These are phyloP conservation scores for Cercospora sp. DNA, from an alignment of 2,329 filamentous ascomycete species.

Conservation along the genomic window DNA sequence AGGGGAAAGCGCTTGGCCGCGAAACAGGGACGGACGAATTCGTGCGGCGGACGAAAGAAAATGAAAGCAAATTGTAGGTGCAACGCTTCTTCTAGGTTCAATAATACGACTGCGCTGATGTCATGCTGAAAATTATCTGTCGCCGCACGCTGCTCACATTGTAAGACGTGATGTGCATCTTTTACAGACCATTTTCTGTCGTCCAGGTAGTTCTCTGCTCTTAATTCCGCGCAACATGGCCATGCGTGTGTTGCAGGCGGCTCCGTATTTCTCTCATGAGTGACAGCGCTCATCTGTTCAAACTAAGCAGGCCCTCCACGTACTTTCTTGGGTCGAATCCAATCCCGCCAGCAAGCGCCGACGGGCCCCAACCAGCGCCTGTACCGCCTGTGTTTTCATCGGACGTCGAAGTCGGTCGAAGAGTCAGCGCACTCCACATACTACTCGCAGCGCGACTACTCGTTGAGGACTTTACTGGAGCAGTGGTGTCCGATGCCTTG, in stretches of 20 bases:
- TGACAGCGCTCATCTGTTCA: conserved; percentile 49
- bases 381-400: conserved; percentile 29
- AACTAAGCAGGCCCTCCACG: conserved; percentile 69
- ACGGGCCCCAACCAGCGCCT: conserved; percentile 38
- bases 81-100: not conserved
- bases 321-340: conserved; percentile 75
- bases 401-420: conserved; percentile 25
- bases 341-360: conserved; percentile 68
- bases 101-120: not conserved
- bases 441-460: conserved; percentile 33
- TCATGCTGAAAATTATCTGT: not conserved
- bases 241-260: too few species aligned
- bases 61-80: not conserved
- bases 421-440: conserved; percentile 34
- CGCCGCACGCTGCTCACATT: not conserved
- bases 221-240: too few species aligned
- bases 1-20: not conserved
- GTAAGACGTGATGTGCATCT: not conserved
- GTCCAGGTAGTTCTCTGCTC: not conserved
- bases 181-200: not conserved
- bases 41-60: not conserved
- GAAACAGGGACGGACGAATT: not conserved
- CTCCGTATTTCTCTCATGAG: not conserved
- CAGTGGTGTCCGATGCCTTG: conserved; percentile 33
- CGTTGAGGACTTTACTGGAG: conserved; percentile 15